Base-by-base conservation (phyloP, 352 stramenopile species). In the Plasmopara viticola region DNA sequence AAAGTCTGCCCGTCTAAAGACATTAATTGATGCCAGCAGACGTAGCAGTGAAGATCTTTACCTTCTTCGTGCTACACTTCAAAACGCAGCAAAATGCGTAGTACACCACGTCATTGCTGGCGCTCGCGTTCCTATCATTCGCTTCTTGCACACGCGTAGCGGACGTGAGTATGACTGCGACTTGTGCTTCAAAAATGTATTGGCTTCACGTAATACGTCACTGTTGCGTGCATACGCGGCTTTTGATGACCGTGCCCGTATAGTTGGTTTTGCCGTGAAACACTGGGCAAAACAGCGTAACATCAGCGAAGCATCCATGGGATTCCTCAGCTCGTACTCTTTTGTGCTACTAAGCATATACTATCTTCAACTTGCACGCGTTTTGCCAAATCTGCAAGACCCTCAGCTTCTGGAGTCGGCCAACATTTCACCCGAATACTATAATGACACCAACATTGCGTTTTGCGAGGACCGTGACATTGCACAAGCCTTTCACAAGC, bases 341-440 rank as follows among this genome's bases (percentile, higher is more conserved):
- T 99, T 98, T 74, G 91, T 99, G 50, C 57, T 99, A 25, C 84
- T 98, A 58, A 77, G 98, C 10, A 84, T 99, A 30, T 97, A 98
- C 70, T 99, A 97, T 69, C 73, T 99, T 20, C 94, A 98, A 56
- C 51, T 64, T n/a, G 50, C 67, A 9, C 83, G 84, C 0, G 64
- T 99, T 15, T 70, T 99, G 5, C 96, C 96, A 0, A 98, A 98
- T 64, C 64, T 99, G 12, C 96, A 99, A 60, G 46, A 87, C 54
- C 77, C 73, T 15, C 37, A 49, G 7, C 53, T 95, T 59, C 57
- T 92, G 9, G 53, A 68, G 7, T 33, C 40, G 7, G 68, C 73
- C 4, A 45, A 71, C 1, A 64, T 86, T 6, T 31, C 48, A 0
- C 61, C 65, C 6, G 47, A 68, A 10, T 57, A 60, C 38, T 64